These are phyloP conservation scores for Eimeria acervulina DNA, from an alignment of 169 alveolate genomes.

Conservation along the genomic window DNA sequence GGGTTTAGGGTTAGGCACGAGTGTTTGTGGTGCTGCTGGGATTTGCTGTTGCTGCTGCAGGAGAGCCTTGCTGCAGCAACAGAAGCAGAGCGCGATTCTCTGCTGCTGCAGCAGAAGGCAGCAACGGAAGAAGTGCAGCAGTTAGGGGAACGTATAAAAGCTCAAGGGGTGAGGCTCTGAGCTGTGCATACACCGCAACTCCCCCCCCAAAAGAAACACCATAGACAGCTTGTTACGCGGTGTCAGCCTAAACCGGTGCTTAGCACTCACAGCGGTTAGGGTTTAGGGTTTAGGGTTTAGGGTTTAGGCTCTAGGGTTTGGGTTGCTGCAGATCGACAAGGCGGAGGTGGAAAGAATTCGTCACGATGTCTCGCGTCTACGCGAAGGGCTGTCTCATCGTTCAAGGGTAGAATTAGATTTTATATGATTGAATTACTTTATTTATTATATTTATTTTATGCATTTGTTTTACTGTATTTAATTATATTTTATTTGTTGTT, in stretches of 20 bases:
- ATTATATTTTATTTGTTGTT: background rate
- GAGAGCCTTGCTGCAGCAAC: constrained; percentile 54
- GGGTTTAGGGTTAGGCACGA: background rate
- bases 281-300: constrained; percentile 43
- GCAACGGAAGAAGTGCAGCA: constrained; percentile 15
- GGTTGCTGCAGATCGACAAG: constrained; percentile 34
- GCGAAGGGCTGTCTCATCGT: constrained; percentile 36
- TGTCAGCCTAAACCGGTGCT: too few species aligned
- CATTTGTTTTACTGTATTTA: background rate
- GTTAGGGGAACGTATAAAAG: constrained; percentile 30
- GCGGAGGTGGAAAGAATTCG: constrained; percentile 56
- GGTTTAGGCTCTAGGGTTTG: constrained; percentile 44
- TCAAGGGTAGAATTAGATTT: background rate
- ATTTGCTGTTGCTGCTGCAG: constrained; percentile 26
- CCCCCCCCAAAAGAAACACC: background rate
- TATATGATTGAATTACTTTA: background rate
- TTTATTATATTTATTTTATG: background rate
- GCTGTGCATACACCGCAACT: background rate
- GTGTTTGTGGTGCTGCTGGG: constrained; percentile 23
- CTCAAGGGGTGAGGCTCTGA: constrained; percentile 30
- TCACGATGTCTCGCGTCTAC: constrained; percentile 20
- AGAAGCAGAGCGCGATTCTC: constrained; percentile 37
- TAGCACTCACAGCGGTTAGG: background rate
- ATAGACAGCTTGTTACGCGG: background rate
- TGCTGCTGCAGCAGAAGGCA: constrained; percentile 61